phyloP scores from a whole-genome alignment of 139 green algal genomes.

The Picochlorum sp. region DNA sequence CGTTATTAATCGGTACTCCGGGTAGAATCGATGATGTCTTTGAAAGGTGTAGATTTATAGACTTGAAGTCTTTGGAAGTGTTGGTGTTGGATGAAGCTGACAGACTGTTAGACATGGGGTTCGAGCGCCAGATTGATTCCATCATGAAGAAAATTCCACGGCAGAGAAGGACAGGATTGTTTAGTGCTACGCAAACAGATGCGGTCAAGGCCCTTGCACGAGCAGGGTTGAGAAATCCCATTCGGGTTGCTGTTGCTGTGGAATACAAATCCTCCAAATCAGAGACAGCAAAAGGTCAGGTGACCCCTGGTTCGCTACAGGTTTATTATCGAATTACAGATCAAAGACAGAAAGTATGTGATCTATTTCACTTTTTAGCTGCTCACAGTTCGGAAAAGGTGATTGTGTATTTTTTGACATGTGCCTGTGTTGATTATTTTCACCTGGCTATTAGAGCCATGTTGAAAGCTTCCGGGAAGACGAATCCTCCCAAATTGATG shows the following conservation, averaged over 20 bases:
- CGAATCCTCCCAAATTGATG: neutral
- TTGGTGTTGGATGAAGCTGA: slow-evolving; percentile 96
- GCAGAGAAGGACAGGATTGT: slow-evolving; percentile 84
- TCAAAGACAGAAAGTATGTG: slow-evolving; percentile 57
- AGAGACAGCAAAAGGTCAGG: slow-evolving; percentile 21
- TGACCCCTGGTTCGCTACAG: slow-evolving; percentile 58
- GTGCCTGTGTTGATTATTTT: slow-evolving; percentile 78
- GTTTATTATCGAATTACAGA: slow-evolving; percentile 48
- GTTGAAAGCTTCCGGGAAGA: neutral
- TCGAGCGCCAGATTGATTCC: slow-evolving; percentile 51
- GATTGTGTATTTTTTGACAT: slow-evolving; percentile 95
- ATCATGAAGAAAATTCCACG: slow-evolving; percentile 78
- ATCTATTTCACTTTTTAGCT: slow-evolving; percentile 52
- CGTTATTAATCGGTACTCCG: slow-evolving; percentile 89
- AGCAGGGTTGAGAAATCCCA: slow-evolving; percentile 87
- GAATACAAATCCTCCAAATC: slow-evolving; percentile 2
- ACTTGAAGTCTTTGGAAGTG: slow-evolving; percentile 58
- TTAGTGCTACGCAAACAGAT: slow-evolving; percentile 93
- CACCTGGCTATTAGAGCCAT: slow-evolving; percentile 15
- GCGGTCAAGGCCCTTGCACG: slow-evolving; percentile 75
- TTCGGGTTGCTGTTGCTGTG: slow-evolving; percentile 42
- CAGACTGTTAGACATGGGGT: slow-evolving; percentile 90
- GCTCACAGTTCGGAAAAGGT: slow-evolving; percentile 57
- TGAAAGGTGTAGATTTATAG: slow-evolving; percentile 49
- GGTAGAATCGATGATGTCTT: slow-evolving; percentile 86